Percentiles rank a stretch among this genome's conserved stretches.
Evolutionary conservation across 1,284 basidiomycete genomes (phyloP).

Genomic region (Boletus semigastroideus): DNA sequence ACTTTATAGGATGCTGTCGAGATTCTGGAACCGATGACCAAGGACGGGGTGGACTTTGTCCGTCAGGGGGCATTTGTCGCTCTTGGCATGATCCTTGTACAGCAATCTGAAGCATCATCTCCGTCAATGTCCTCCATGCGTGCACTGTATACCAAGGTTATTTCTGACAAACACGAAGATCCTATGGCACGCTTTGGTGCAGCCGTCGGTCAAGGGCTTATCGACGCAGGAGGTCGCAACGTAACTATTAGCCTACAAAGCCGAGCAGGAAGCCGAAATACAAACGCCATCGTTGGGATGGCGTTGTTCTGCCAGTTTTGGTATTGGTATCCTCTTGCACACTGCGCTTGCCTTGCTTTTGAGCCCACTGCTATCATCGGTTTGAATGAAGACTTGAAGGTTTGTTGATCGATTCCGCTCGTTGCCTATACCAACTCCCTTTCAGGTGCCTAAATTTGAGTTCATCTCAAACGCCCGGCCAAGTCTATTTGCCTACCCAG

Average conservation of each 20-base stretch:
- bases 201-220: constrained; percentile 90
- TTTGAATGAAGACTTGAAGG: constrained; percentile 81
- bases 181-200: constrained; percentile 97
- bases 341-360: constrained; percentile 89
- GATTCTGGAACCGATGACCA: constrained; percentile 95
- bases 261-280: constrained; percentile 87
- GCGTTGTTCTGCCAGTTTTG: constrained; percentile 96
- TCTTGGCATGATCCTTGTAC: constrained; percentile 93
- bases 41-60: constrained; percentile 95
- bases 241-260: constrained; percentile 92
- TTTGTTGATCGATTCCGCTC: constrained; percentile 34
- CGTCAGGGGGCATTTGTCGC: constrained; percentile 96
- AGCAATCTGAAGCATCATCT: constrained; percentile 88
- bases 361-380: constrained; percentile 94
- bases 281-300: constrained; percentile 93
- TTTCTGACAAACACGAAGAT: constrained; percentile 95
- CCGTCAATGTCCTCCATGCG: constrained; percentile 80
- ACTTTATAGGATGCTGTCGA: constrained; percentile 79
- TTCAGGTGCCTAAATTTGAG: constrained; percentile 85
- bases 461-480: constrained; percentile 86
- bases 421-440: constrained; percentile 4
- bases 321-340: constrained; percentile 99
- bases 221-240: constrained; percentile 95
- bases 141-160: constrained; percentile 82
- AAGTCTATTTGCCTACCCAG: constrained; percentile 88